Evolutionary conservation across 352 stramenopile genomes (phyloP), one percentile per base, ranked within the genome.

Genomic region (Globisporangium solare): DNA sequence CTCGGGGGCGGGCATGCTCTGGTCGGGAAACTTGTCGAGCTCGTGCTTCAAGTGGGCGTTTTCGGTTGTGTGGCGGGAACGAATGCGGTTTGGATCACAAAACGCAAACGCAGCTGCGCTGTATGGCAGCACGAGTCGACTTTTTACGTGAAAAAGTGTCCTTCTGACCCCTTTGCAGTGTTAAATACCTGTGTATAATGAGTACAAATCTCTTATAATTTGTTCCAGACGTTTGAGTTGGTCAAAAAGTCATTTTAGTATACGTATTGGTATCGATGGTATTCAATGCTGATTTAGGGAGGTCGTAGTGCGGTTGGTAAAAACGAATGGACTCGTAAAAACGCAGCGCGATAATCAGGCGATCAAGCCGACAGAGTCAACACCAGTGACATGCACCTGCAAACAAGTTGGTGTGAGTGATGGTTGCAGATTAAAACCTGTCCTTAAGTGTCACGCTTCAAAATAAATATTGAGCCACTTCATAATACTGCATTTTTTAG

Each of bases 1-100:
- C 60, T 89, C 63, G 15, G 39, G 39, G 39, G 10, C 39, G 12
- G 74, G 54, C 40, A 73, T 58, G 63, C 67, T 86, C 78, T 88
- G 10, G 8, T 58, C 22, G 13, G 6, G 27, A 35, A 35, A 3
- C 27, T 35, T 35, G 27, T 14, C 35, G 32, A 40, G n/a, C 21
- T 18, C 17, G 32, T 50, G 54, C 54, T 60, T 60, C 54, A 60
- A 60, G 45, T 42, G 51, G 52, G 20, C n/a, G 37, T 39, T 40
- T 56, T 56, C 6, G 20, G 12, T 20, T 56, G 20, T 56, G 32
- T 37, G 42, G 32, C 2, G 18, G 20, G 37, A 17, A 43, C 24
- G 20, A 2, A 8, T 55, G 31, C n/a, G n/a, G 8, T 43, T 43
- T 54, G 31, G 31, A 32, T 11, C 17, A 32, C 4, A 11, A 27